A percentile compares a stretch with the other conserved stretches of the same genome.
Evolutionary conservation across 2,329 filamentous ascomycete genomes (phyloP).

Genomic region (Neodidymelliopsis sp.): DNA sequence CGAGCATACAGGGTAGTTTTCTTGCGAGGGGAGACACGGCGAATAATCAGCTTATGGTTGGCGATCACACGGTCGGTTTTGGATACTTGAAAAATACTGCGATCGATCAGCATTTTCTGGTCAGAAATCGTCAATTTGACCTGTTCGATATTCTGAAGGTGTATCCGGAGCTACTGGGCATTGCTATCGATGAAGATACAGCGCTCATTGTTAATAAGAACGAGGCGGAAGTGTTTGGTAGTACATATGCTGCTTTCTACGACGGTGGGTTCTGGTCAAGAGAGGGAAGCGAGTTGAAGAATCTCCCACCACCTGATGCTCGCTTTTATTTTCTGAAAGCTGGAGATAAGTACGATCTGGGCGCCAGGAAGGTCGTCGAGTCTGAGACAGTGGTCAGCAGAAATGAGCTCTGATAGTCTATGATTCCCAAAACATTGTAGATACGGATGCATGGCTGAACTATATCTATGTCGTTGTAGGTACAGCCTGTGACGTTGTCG

Average conservation of each 20-base stretch:
- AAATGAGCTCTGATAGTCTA: constrained; percentile 4
- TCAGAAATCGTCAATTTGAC: constrained; percentile 37
- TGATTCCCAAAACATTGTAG: no score
- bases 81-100: constrained; percentile 37
- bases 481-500: no score
- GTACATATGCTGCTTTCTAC: constrained; percentile 36
- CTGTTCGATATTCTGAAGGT: constrained; percentile 33
- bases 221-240: constrained; percentile 34
- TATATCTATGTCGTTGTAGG: no score
- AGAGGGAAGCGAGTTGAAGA: constrained; percentile 29
- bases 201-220: constrained; percentile 33
- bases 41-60: constrained; percentile 34
- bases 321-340: constrained; percentile 34
- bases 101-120: constrained; percentile 37
- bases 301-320: constrained; percentile 18
- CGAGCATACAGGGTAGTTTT: constrained; percentile 33
- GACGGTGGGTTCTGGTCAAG: constrained; percentile 38
- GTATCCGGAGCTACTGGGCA: constrained; percentile 28
- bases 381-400: neutral
- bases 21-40: constrained; percentile 32
- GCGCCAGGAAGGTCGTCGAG: constrained; percentile 21
- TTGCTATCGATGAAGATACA: constrained; percentile 38
- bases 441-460: no score
- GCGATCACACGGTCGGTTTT: constrained; percentile 32
- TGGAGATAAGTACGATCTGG: constrained; percentile 32